phyloP scores from a whole-genome alignment of 495 filamentous ascomycete genomes.

The Aspergillus sparsus region DNA sequence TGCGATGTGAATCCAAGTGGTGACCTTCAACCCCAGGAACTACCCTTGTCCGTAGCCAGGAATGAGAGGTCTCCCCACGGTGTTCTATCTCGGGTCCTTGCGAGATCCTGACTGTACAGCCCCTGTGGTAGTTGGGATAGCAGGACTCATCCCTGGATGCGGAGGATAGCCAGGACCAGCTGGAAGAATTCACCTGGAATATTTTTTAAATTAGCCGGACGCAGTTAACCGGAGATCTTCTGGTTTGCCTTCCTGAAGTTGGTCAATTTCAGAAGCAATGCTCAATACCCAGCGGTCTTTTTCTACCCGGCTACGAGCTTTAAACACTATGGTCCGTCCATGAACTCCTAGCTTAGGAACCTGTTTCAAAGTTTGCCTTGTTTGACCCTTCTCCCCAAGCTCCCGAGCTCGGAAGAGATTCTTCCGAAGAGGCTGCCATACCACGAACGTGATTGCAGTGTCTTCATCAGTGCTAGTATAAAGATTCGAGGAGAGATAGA shows the following conservation, averaged over 20 bases:
- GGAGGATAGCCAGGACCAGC: too few species aligned
- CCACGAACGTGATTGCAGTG: slow-evolving; percentile 68
- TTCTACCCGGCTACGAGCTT: slow-evolving; percentile 67
- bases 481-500: slow-evolving; percentile 61
- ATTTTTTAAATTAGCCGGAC: not conserved
- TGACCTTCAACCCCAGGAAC: too few species aligned
- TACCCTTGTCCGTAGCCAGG: too few species aligned
- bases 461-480: slow-evolving; percentile 72
- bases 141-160: too few species aligned
- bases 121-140: too few species aligned
- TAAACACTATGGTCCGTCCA: slow-evolving; percentile 70
- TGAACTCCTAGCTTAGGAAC: slow-evolving; percentile 61
- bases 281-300: slow-evolving; percentile 76
- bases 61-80: too few species aligned
- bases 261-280: slow-evolving; percentile 72
- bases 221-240: slow-evolving; percentile 60
- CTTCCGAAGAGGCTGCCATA: slow-evolving; percentile 67
- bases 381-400: slow-evolving; percentile 44
- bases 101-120: too few species aligned
- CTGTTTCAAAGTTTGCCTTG: slow-evolving; percentile 45
- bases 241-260: slow-evolving; percentile 54
- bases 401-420: slow-evolving; percentile 59
- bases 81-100: too few species aligned
- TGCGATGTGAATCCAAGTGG: too few species aligned
- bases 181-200: not conserved